phyloP scores from a whole-genome alignment of 1,284 basidiomycete genomes.

The Ceratobasidium sp. region DNA sequence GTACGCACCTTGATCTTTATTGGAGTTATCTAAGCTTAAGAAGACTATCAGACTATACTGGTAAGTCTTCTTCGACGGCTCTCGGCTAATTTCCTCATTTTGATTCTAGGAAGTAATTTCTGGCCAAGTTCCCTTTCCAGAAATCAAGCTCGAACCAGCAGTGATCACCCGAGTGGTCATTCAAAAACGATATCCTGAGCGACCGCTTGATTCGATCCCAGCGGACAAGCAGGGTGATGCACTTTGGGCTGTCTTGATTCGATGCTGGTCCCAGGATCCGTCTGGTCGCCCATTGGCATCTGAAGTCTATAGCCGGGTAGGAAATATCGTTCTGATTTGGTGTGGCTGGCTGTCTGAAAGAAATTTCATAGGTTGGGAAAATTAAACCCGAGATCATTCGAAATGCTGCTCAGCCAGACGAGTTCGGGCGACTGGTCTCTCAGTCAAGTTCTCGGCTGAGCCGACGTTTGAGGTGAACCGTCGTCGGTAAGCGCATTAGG shows the following conservation, averaged over 20 bases:
- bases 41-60: too few relatives aligned
- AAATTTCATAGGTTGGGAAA: background rate
- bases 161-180: background rate
- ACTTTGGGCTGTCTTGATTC: background rate
- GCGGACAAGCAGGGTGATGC: background rate
- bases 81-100: too few relatives aligned
- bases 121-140: background rate
- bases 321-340: background rate
- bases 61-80: too few relatives aligned
- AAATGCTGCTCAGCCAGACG: background rate
- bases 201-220: background rate
- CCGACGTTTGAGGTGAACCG: too few relatives aligned
- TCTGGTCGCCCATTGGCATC: background rate
- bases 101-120: background rate
- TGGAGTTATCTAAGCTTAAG: too few relatives aligned
- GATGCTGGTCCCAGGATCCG: background rate
- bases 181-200: background rate
- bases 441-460: too few relatives aligned
- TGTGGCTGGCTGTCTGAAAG: too few relatives aligned
- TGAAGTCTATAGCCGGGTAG: background rate
- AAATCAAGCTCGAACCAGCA: background rate
- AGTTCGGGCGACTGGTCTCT: background rate
- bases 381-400: background rate
- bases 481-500: too few relatives aligned
- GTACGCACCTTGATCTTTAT: too few relatives aligned